Evolutionary conservation across 305 asterid genomes (phyloP).

Genomic region (Ilex paraguariensis): DNA sequence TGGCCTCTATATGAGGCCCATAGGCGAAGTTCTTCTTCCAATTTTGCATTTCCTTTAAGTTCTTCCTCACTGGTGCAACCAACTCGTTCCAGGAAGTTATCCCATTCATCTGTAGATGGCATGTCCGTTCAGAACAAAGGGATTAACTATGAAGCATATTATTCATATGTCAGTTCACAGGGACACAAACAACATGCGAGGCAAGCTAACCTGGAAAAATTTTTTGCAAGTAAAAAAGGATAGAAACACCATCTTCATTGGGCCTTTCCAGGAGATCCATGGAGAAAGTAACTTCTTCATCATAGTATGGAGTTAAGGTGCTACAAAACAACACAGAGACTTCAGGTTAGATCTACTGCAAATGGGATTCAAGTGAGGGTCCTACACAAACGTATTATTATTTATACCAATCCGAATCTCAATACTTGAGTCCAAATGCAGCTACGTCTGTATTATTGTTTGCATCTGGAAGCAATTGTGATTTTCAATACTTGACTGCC

Average conservation of each 20-base stretch:
- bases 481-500: no score
- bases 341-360: background rate
- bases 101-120: conserved; percentile 82
- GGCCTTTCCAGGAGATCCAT: conserved; percentile 65
- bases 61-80: conserved; percentile 67
- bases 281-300: conserved; percentile 90
- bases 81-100: conserved; percentile 83
- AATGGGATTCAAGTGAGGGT: no score
- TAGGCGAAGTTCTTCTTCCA: conserved; percentile 86
- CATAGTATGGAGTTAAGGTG: conserved; percentile 85
- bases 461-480: no score
- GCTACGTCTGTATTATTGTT: no score
- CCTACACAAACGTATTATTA: background rate
- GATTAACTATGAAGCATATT: background rate
- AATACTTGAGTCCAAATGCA: no score
- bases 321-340: conserved; percentile 39
- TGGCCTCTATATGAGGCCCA: conserved; percentile 99
- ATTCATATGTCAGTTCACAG: background rate
- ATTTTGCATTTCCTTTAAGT: conserved; percentile 46
- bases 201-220: conserved; percentile 70
- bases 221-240: conserved; percentile 88
- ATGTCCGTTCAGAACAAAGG: conserved; percentile 9
- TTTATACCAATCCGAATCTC: background rate
- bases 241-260: conserved; percentile 98
- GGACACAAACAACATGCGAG: conserved; percentile 5